A percentile compares a stretch with the other conserved stretches of the same genome.
These are phyloP conservation scores for Lophiostoma macrostomum DNA, from an alignment of 495 filamentous ascomycete species.

Conservation along the genomic window DNA sequence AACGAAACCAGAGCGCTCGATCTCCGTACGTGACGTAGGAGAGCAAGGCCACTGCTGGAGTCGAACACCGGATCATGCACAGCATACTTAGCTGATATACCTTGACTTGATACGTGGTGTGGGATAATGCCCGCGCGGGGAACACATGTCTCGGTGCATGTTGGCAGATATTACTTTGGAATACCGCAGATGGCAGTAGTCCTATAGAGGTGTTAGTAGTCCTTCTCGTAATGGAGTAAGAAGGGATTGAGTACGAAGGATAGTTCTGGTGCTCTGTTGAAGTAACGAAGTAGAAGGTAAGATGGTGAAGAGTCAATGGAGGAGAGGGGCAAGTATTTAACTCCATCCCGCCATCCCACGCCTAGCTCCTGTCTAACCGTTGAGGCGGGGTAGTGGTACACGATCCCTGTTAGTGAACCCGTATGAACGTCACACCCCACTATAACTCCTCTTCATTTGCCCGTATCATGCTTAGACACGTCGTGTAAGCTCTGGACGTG, in stretches of 20 bases:
- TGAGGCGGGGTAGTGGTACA: constrained; percentile 11
- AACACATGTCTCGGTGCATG: constrained; percentile 27
- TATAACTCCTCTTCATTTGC: constrained; percentile 8
- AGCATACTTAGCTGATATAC: constrained; percentile 56
- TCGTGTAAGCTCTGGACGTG: no score
- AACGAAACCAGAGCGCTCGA: constrained; percentile 49
- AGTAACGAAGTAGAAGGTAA: neutral
- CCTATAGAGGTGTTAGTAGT: constrained; percentile 3
- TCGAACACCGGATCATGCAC: constrained; percentile 70
- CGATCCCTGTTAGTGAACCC: neutral
- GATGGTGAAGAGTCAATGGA: neutral
- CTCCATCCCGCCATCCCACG: constrained; percentile 1
- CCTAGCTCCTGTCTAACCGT: constrained; percentile 2
- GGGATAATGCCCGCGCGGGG: constrained; percentile 30
- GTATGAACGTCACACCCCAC: neutral
- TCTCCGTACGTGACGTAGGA: constrained; percentile 18
- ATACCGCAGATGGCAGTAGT: neutral
- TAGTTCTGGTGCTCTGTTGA: neutral
- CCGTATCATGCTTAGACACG: neutral
- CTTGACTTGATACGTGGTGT: constrained; percentile 56
- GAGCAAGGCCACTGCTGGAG: constrained; percentile 26
- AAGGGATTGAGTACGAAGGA: constrained; percentile 6
- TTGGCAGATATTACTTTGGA: constrained; percentile 22
- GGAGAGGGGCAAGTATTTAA: constrained; percentile 4
- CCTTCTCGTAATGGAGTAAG: neutral